phyloP scores from a whole-genome alignment of 305 asterid species.

The Fraxinus velutina region DNA sequence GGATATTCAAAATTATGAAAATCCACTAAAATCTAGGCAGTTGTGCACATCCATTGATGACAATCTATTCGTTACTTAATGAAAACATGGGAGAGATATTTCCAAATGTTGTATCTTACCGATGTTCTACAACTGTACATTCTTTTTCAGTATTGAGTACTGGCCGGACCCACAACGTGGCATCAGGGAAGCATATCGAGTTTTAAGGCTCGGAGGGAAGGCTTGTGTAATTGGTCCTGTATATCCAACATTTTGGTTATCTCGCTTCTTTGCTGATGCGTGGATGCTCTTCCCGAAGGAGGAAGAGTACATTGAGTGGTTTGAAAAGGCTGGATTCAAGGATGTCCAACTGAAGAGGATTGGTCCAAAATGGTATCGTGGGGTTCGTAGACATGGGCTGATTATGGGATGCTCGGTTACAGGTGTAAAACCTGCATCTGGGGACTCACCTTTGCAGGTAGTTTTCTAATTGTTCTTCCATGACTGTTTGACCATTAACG shows the following conservation, averaged over 20 bases:
- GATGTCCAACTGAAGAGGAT: conserved; percentile 83
- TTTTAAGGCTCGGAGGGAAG: conserved; percentile 75
- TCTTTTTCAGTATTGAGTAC: conserved; percentile 67
- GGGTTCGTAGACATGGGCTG: conserved; percentile 91
- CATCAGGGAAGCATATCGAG: conserved; percentile 88
- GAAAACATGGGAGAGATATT: conserved; percentile 2
- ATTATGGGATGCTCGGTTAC: conserved; percentile 98
- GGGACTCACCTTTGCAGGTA: conserved; percentile 93
- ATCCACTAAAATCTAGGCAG: neutral
- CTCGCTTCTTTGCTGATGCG: conserved; percentile 86
- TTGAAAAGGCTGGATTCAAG: conserved; percentile 80
- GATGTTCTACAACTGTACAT: conserved; percentile 21
- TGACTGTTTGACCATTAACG: neutral
- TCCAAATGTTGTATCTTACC: conserved; percentile 3
- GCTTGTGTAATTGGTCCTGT: conserved; percentile 98
- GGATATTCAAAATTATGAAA: neutral
- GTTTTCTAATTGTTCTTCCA: conserved; percentile 5
- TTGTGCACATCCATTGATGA: neutral
- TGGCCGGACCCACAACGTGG: conserved; percentile 99
- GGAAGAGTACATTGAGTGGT: conserved; percentile 97
- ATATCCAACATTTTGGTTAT: conserved; percentile 81
- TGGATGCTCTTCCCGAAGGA: conserved; percentile 99
- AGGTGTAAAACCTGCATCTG: conserved; percentile 74
- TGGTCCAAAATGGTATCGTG: conserved; percentile 98
- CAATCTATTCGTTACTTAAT: neutral